These are phyloP conservation scores for Geosmithia morbida DNA, from an alignment of 2,329 filamentous ascomycete species.

Conservation along the genomic window DNA sequence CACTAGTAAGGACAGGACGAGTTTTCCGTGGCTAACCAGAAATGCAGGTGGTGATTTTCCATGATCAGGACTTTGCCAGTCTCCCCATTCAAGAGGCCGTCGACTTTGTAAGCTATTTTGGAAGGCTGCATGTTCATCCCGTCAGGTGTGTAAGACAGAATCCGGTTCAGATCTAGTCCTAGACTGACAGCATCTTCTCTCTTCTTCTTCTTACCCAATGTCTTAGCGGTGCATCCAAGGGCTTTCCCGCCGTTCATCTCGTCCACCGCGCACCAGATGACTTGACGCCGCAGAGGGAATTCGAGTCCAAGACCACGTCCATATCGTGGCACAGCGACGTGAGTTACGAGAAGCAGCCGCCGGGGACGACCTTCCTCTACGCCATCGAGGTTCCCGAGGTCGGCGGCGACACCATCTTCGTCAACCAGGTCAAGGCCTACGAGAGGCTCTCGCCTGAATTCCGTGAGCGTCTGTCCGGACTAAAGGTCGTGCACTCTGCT, in stretches of 20 bases:
- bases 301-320: conserved; percentile 56
- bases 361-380: conserved; percentile 81
- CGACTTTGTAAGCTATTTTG: no score
- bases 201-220: no score
- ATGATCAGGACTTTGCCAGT: no score
- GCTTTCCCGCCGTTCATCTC: conserved; percentile 61
- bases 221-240: conserved; percentile 47
- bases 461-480: conserved; percentile 63
- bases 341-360: conserved; percentile 76
- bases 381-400: conserved; percentile 64
- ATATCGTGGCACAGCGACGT: conserved; percentile 86
- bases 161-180: no score
- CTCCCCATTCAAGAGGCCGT: no score
- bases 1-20: no score
- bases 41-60: no score
- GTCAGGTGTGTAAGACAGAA: no score
- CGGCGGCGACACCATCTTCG: conserved; percentile 78
- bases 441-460: conserved; percentile 66
- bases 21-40: no score
- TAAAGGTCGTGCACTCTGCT: conserved; percentile 70
- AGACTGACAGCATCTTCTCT: no score
- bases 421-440: conserved; percentile 69
- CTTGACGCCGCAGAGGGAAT: conserved; percentile 39
- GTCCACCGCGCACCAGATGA: conserved; percentile 53
- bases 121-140: no score